Base-by-base conservation (phyloP, 345 rosid species). In the Populus nigra region DNA sequence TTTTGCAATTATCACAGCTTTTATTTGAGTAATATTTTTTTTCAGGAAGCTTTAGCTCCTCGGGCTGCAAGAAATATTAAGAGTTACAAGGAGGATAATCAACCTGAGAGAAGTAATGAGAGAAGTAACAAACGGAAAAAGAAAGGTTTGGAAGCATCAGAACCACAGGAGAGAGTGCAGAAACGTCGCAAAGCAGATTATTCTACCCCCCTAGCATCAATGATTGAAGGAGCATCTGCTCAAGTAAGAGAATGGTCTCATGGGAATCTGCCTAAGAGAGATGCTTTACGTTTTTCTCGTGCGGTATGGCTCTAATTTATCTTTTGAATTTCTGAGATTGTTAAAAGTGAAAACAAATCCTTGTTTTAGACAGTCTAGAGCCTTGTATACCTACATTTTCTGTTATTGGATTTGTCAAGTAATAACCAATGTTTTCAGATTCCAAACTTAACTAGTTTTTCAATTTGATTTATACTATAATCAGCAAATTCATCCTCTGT, bases 171-270 rank as follows among this genome's bases (percentile, higher is more conserved):
- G 78, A 90, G 90, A 87, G 90, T 81, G 59, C 88, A 78, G 63
- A 96, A 89, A 86, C 97, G 99, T 31, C 94, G 96, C 22, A 96
- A 88, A 88, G 83, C 92, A 55, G 99, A 96, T 50, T 86, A 82
- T 76, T 76, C 88, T 78, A 85, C 84, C 62, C 90, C 97, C 27
- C 78, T 83, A 27, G 93, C 86, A 38, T 93, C 99, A 68, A 76
- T 89, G 82, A 81, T 96, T 73, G 99, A 94, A n/a, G 98, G 98
- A 49, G 95, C 99, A 76, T 80, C 91, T 71, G 97, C 90, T 76
- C 99, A 96, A 92, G 98, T 91, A 73, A 88, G 98, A 82, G 99
- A 93, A 83, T 96, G 99, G 99, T 94, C 97, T 63, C 83, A 88
- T 57, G 98, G 98, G 83, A 96, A 94, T 87, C 84, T 96, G 74